A percentile compares a stretch with the other conserved stretches of the same genome.
phyloP scores from a whole-genome alignment of 768 basidiomycete genomes.

The Kwoniella dejecticola region DNA sequence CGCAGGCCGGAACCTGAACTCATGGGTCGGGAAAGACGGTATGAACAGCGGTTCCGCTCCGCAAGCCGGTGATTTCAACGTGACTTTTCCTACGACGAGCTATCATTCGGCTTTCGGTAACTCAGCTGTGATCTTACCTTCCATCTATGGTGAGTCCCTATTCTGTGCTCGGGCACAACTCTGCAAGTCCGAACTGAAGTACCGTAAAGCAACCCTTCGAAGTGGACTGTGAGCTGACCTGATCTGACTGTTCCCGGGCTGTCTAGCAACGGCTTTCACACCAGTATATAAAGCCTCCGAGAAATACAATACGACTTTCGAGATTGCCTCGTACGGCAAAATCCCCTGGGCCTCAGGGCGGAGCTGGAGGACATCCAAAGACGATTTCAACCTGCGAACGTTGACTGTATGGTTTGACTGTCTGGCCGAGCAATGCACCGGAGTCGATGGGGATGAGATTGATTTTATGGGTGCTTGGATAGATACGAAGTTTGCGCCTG shows the following conservation, averaged over 20 bases:
- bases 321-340: not conserved
- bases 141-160: slow-evolving; percentile 15
- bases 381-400: slow-evolving; percentile 12
- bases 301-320: slow-evolving; percentile 6
- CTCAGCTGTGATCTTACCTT: slow-evolving; percentile 14
- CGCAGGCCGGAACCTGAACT: slow-evolving; percentile 1
- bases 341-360: slow-evolving; percentile 13
- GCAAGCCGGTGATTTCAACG: not conserved
- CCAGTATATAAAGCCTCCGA: slow-evolving; percentile 6
- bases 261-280: slow-evolving; percentile 18
- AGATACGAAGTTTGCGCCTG: slow-evolving; percentile 16
- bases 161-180: too few species aligned
- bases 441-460: not conserved
- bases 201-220: too few species aligned
- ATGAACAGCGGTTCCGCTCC: too few species aligned
- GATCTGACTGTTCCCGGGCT: not conserved
- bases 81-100: not conserved
- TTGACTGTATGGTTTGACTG: slow-evolving; percentile 14
- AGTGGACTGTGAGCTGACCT: too few species aligned
- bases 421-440: slow-evolving; percentile 5
- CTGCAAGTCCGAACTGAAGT: too few species aligned
- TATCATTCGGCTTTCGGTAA: slow-evolving; percentile 12
- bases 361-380: not conserved
- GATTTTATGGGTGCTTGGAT: slow-evolving; percentile 22
- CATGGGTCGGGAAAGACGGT: slow-evolving; percentile 21